A percentile compares a stretch with the other conserved stretches of the same genome.
These are phyloP conservation scores for Tuber aestivum DNA, from an alignment of 495 filamentous ascomycete species.

Conservation along the genomic window DNA sequence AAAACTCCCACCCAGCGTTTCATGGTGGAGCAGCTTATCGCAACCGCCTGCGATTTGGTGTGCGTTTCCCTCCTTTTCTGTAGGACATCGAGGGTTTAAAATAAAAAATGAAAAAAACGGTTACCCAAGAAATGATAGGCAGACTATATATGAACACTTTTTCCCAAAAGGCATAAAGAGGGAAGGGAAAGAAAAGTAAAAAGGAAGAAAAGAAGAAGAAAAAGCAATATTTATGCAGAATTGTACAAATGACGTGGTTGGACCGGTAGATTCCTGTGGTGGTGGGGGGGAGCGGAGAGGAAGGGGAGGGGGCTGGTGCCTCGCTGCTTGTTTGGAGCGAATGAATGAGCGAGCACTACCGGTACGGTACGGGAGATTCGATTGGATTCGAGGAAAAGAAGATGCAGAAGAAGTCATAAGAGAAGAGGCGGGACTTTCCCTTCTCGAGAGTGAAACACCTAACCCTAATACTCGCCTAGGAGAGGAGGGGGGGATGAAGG, in stretches of 20 bases:
- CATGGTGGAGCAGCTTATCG: neutral
- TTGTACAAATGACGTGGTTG: neutral
- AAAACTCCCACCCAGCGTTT: neutral
- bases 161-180: too few relatives aligned
- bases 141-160: neutral
- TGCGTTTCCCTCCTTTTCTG: neutral
- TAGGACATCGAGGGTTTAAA: neutral
- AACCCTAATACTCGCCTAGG: neutral
- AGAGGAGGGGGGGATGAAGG: neutral
- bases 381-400: neutral
- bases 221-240: neutral
- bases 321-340: neutral
- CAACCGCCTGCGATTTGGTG: neutral
- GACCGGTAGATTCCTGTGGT: neutral
- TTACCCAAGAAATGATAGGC: neutral
- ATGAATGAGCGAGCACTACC: neutral
- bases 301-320: neutral
- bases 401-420: neutral
- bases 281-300: too few relatives aligned
- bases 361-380: too few relatives aligned
- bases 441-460: neutral
- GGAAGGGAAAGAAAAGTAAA: neutral
- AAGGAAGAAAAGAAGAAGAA: neutral
- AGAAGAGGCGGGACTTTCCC: neutral
- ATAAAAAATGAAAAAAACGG: neutral